Base-by-base conservation (phyloP, 2,329 filamentous ascomycete species). In the Thermoascus crustaceus region DNA sequence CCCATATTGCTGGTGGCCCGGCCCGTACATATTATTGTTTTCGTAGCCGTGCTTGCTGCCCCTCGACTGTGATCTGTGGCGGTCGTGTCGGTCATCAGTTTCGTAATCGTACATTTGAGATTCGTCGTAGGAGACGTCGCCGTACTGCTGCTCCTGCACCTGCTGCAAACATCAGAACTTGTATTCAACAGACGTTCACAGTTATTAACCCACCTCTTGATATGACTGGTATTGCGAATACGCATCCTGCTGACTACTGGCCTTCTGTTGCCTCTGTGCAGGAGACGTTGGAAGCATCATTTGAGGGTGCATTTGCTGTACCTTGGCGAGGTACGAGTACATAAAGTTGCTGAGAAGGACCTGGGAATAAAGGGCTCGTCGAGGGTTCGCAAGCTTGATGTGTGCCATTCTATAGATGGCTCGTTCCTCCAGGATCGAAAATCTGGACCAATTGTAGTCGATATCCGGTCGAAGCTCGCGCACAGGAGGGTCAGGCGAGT, bases 401-500 rank as follows among this genome's bases (percentile, higher is more conserved):
- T 98, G 91, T 11, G 91, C 91, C 85, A 98, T 94, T 42, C 91
- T 79, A 63, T 98, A 98, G 40, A 98, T 98, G 13, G 91, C 91
- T 40, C 91, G 76, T 66, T 98, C 91, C 61, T 96, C 89, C 36
- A 95, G 70, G 35, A 98, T 89, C 8, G 87, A 87, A 54, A 96
- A 98, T 27, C 91, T 75, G 1, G 87, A 91, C 85, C 91, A 98
- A 49, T 87, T 85, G 62, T 94, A 98, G 60, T 96, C 89, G 43
- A 95, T 74, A 54, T 96, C 89, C 4, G 91, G 82, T 45, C 79
- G 81, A 36, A 94, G 67, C 22, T 80, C 72, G 33, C 82, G 79
- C 44, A 78, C 77, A 1, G 75, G 72, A n/a, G 81, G 80, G 26
- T 94, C 87, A 2, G 89, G 88, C 0, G 88, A 94, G 5, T 85